These are phyloP conservation scores for Sordaria brevicollis DNA, from an alignment of 495 filamentous ascomycete genomes.

Conservation along the genomic window DNA sequence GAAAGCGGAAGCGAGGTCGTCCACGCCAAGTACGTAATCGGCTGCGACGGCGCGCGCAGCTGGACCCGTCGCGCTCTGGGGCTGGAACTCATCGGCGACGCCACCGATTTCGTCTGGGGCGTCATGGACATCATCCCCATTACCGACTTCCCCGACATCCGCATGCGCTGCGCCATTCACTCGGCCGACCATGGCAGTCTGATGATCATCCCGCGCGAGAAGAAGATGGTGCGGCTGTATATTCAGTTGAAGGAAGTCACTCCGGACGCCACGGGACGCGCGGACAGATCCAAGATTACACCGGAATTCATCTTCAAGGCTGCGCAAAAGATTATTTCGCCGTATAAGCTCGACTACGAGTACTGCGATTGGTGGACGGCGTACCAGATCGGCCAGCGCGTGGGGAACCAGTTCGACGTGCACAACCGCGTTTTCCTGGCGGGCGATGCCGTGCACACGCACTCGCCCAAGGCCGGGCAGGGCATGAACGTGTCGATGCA, in stretches of 20 bases:
- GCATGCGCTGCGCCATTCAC: slow-evolving; percentile 60
- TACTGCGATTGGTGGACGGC: slow-evolving; percentile 45
- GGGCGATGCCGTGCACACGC: slow-evolving; percentile 52
- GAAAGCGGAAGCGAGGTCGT: slow-evolving; percentile 34
- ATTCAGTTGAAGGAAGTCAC: slow-evolving; percentile 53
- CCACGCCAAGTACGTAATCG: slow-evolving; percentile 56
- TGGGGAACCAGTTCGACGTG: slow-evolving; percentile 51
- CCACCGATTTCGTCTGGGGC: slow-evolving; percentile 56
- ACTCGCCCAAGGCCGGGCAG: slow-evolving; percentile 64
- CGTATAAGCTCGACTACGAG: slow-evolving; percentile 51
- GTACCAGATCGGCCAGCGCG: slow-evolving; percentile 57
- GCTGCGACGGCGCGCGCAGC: slow-evolving; percentile 58
- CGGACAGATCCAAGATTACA: slow-evolving; percentile 50
- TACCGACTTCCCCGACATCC: slow-evolving; percentile 64
- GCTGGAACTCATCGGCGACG: slow-evolving; percentile 43
- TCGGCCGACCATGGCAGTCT: slow-evolving; percentile 53
- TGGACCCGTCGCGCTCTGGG: slow-evolving; percentile 51
- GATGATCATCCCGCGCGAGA: slow-evolving; percentile 64
- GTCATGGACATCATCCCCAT: slow-evolving; percentile 58
- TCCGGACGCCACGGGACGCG: slow-evolving; percentile 21
- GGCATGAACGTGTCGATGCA: slow-evolving; percentile 69
- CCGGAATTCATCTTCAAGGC: slow-evolving; percentile 48
- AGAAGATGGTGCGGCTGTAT: slow-evolving; percentile 55
- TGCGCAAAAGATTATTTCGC: slow-evolving; percentile 49
- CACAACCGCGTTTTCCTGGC: slow-evolving; percentile 55